Base-by-base conservation (phyloP, 225 moss, liverwort and hornwort genomes). In the Pseudisothecium myosuroides region DNA sequence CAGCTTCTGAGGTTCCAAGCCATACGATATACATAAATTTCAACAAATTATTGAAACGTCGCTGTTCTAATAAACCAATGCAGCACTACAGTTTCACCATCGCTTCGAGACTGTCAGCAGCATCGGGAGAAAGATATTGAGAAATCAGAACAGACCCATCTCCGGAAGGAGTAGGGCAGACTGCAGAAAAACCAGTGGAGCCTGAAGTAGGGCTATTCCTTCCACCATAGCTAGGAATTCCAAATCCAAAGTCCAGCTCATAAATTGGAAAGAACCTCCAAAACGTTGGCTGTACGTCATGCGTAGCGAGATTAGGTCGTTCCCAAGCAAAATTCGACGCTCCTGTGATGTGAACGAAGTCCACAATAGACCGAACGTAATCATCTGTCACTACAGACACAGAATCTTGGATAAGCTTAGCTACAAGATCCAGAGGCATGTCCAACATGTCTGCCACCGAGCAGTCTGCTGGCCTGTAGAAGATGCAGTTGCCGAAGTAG, bases 181-280 rank as follows among this genome's bases (percentile, higher is more conserved):
- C 89, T 15, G 5, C 81, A 61, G 85, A 85, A 67, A 90, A 92
- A 52, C 93, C 90, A 39, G 93, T 55, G 18, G 87, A 85, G 28
- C 92, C 90, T 18, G 59, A 26, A 10, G 3, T 9, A 7, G 85
- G 28, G 50, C 86, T 90, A 26, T 92, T 93, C 74, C 93, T 82
- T 23, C 90, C 92, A 24, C 92, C 93, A 47, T 45, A 93, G 52
- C 49, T 49, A 6, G 92, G 90, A 22, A 26, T 37, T 43, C 93
- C 93, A 6, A 92, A 93, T 28, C 92, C 92, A 32, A 92, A 93
- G 45, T 93, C 90, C 61, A 93, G 82, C 60, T 92, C 93, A 63
- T 90, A 93, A 73, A 93, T 88, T 5, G 93, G 93, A 74, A 92
- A 93, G 54, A 89, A 92, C 60, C 92, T 90, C 93, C 93, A 93